Evolutionary conservation across 108 stramenopile species (phyloP).

Genomic region (Craspedostauros australis): DNA sequence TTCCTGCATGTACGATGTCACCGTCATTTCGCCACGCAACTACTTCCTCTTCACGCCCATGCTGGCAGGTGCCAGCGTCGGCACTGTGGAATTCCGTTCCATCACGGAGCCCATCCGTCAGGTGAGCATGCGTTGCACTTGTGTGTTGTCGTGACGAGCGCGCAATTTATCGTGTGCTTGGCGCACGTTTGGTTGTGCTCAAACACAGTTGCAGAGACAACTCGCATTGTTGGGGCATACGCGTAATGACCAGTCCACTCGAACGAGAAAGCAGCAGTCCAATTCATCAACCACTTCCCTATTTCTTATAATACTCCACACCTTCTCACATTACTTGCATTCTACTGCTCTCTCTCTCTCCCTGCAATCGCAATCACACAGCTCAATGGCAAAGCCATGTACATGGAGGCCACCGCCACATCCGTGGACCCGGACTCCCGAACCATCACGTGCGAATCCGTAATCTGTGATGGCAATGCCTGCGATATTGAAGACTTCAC

Average conservation of each 20-base stretch:
- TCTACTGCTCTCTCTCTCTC: background rate
- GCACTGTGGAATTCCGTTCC: slow-evolving; percentile 88
- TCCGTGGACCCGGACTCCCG: slow-evolving; percentile 59
- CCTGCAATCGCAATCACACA: slow-evolving; percentile 2
- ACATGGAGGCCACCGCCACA: slow-evolving; percentile 85
- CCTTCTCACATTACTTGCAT: too few relatives aligned
- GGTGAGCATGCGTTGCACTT: slow-evolving; percentile 29
- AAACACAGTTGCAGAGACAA: too few relatives aligned
- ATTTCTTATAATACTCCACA: too few relatives aligned
- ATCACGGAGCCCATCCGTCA: slow-evolving; percentile 92
- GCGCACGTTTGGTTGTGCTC: too few relatives aligned
- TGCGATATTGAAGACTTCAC: slow-evolving; percentile 83
- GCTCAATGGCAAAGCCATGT: slow-evolving; percentile 77
- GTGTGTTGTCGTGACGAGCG: too few relatives aligned
- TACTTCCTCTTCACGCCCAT: slow-evolving; percentile 96
- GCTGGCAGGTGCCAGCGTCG: slow-evolving; percentile 92
- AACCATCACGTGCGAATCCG: slow-evolving; percentile 73
- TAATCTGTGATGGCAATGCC: slow-evolving; percentile 87
- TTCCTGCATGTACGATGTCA: slow-evolving; percentile 78
- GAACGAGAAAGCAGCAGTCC: too few relatives aligned
- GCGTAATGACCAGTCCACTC: too few relatives aligned
- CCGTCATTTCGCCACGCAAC: slow-evolving; percentile 86
- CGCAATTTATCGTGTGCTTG: too few relatives aligned
- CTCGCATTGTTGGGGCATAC: too few relatives aligned
- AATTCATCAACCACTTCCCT: too few relatives aligned